These are phyloP conservation scores for thale cress (Arabidopsis thaliana) DNA, from an alignment of 345 rosid genomes.

Conservation along the genomic window TAIR10.1 NC_003074.8:22433001-22433500, in stretches of 20 bases:
- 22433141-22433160: conserved; percentile 21
- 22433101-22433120: neutral
- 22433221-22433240: neutral
- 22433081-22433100: no score
- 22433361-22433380: conserved; percentile 19
- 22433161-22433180: neutral
- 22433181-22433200: conserved; percentile 1
- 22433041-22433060: no score
- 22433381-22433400: neutral
- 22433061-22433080: no score
- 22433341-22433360: conserved; percentile 1
- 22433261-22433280: neutral
- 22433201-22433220: neutral
- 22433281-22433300: conserved; percentile 10
- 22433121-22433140: neutral
- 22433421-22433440: neutral
- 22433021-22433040: no score
- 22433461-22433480: neutral
- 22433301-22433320: neutral
- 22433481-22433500: neutral
- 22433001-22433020: no score
- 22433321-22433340: neutral
- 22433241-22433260: conserved; percentile 14
- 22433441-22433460: neutral
- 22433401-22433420: neutral